Percentiles rank a stretch among this genome's conserved stretches.
phyloP scores from a whole-genome alignment of 2,329 filamentous ascomycete genomes.

The Sporothrix variecibatus region DNA sequence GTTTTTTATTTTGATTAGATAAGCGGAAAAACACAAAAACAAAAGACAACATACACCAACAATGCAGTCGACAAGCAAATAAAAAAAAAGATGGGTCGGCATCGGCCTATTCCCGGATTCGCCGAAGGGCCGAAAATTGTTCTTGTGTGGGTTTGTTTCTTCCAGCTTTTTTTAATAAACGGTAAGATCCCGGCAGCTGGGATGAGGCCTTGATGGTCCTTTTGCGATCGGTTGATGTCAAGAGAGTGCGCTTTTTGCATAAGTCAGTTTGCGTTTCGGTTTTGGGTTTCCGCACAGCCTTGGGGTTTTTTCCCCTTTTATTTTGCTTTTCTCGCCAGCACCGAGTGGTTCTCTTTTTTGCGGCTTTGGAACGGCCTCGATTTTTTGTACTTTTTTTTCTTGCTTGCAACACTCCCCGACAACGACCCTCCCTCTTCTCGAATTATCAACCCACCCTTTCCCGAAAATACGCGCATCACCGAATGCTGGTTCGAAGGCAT shows the following conservation, averaged over 20 bases:
- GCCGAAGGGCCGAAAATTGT: slow-evolving; percentile 13
- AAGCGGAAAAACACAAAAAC: slow-evolving; percentile 15
- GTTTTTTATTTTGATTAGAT: slow-evolving; percentile 12
- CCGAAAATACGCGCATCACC: slow-evolving; percentile 22
- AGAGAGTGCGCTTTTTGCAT: slow-evolving; percentile 5
- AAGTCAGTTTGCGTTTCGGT: background rate
- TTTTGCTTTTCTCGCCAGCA: slow-evolving; percentile 38
- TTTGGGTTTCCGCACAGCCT: slow-evolving; percentile 12
- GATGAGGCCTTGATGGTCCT: slow-evolving; percentile 21
- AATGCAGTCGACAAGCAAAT: slow-evolving; percentile 15
- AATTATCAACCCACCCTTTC: background rate
- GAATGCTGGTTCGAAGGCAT: slow-evolving; percentile 24
- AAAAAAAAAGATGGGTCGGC: slow-evolving; percentile 18
- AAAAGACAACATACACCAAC: slow-evolving; percentile 5
- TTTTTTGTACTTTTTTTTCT: slow-evolving; percentile 33
- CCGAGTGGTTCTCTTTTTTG: slow-evolving; percentile 38
- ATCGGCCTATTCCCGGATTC: background rate
- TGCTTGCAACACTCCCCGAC: slow-evolving; percentile 44
- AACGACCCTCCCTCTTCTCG: slow-evolving; percentile 21
- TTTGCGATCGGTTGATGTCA: slow-evolving; percentile 16
- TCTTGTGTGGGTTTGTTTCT: slow-evolving; percentile 1
- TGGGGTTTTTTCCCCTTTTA: background rate
- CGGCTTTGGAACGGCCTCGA: slow-evolving; percentile 37
- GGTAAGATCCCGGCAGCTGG: slow-evolving; percentile 18
- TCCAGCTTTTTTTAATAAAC: background rate